Evolutionary conservation across 2,329 filamentous ascomycete species (phyloP), one percentile per base, ranked within the genome.

Genomic region (Paraphoma sp.): DNA sequence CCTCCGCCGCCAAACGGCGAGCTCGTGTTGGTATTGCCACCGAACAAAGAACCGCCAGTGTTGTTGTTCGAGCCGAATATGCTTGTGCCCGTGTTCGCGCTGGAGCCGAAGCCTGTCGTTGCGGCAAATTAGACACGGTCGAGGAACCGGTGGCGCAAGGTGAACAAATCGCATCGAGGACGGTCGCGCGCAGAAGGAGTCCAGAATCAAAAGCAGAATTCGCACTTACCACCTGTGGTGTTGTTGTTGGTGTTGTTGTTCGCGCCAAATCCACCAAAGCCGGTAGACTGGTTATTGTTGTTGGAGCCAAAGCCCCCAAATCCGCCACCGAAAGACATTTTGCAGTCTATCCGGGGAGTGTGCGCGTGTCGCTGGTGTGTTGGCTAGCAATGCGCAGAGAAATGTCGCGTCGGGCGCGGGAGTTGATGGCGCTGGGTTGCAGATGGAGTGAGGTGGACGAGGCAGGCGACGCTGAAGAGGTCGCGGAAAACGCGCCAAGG

Each of bases 201-300:
- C 55, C 56, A 41, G 40, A 52, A 45, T 47, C 18, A 62, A 59
- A 60, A 65, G 49, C 60, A 62, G 63, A 65, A 45, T 54, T 29
- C 59, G 57, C 67, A 82, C 84, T 73, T 86, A 88, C 86, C 84
- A 77, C 82, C 71, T 60, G 71, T 73, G 36, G 45, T 65, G 60
- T 72, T 76, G 53, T 65, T 69, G 64, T 63, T 68, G 53, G 64
- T 69, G 63, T 63, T 68, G 53, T 66, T 69, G 45, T 23, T 54
- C 17, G 77, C 65, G 28, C 80, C 80, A 69, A 81, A 82, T 53
- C 78, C 79, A 55, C 71, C 79, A 69, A 74, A 74, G 60, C 63
- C 63, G 44, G 59, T 62, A 49, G 62, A 65, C 62, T 76, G 74
- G 48, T 63, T 64, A 57, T 56, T 60, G 53, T 72, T 71, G 58